These are phyloP conservation scores for Aspergillus nanangensis DNA, from an alignment of 495 filamentous ascomycete species.

Conservation along the genomic window DNA sequence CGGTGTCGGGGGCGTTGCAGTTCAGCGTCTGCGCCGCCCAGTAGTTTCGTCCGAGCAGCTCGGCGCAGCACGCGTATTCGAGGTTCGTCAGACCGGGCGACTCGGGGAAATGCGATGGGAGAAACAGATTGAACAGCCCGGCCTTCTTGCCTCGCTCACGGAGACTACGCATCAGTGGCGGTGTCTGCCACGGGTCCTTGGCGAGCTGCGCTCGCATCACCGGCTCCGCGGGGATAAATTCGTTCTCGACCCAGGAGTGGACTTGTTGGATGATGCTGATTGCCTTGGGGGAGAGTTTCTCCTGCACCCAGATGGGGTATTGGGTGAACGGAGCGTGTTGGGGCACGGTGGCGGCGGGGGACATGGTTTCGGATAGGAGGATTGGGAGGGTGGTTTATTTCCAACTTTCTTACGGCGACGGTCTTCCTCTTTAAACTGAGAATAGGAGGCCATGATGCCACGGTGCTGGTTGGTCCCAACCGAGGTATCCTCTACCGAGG, in stretches of 20 bases:
- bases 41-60: slow-evolving; percentile 3
- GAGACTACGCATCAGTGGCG: neutral
- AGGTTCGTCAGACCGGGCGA: slow-evolving; percentile 9
- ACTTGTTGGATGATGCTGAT: neutral
- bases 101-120: neutral
- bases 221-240: slow-evolving; percentile 7
- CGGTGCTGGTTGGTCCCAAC: no score
- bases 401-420: no score
- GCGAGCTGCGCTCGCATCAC: slow-evolving; percentile 3
- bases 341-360: no score
- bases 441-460: no score
- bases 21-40: slow-evolving; percentile 8
- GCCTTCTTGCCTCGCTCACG: neutral
- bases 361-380: no score
- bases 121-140: slow-evolving; percentile 8
- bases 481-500: no score
- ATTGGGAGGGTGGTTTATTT: no score
- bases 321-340: neutral
- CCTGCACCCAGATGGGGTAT: neutral
- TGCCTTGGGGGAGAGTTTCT: slow-evolving; percentile 1
- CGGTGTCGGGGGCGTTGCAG: slow-evolving; percentile 8
- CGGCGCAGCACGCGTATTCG: slow-evolving; percentile 6
- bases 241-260: slow-evolving; percentile 3
- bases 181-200: neutral
- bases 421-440: no score